These are phyloP conservation scores for Sherardia arvensis DNA, from an alignment of 257 asterid species.

Conservation along the genomic window DNA sequence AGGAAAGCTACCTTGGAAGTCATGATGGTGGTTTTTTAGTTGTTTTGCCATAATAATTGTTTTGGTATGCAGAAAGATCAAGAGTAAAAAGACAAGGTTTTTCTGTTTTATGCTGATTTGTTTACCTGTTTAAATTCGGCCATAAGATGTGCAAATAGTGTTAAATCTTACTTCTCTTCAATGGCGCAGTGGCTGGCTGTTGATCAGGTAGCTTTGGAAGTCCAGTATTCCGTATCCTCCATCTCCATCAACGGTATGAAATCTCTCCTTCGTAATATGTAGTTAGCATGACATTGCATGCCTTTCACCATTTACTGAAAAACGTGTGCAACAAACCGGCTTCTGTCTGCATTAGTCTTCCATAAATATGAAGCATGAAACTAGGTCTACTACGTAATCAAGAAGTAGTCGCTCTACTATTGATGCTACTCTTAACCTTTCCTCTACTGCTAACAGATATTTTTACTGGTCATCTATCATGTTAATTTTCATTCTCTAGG, in stretches of 20 bases:
- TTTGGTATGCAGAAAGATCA: background rate
- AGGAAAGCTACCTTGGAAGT: no score
- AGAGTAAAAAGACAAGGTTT: background rate
- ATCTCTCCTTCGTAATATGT: slow-evolving; percentile 79
- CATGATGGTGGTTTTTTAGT: background rate
- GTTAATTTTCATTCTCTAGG: no score
- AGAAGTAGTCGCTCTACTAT: no score
- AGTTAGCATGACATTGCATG: background rate
- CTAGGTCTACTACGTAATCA: no score
- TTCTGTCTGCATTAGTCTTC: background rate
- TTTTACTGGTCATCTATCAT: no score
- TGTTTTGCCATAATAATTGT: background rate
- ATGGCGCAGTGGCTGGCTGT: slow-evolving; percentile 88
- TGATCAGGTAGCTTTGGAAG: slow-evolving; percentile 83
- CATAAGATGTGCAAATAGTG: slow-evolving; percentile 88
- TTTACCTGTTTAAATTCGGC: slow-evolving; percentile 34
- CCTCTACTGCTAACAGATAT: no score
- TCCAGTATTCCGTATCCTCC: slow-evolving; percentile 26
- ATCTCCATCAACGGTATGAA: slow-evolving; percentile 37
- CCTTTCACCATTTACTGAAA: background rate
- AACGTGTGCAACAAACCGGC: background rate
- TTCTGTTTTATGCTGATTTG: background rate
- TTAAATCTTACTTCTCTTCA: slow-evolving; percentile 78
- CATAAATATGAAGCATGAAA: background rate
- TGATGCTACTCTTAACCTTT: no score